These are phyloP conservation scores for Wickerhamiella azymoides DNA, from an alignment of 805 yeast species.

Conservation along the genomic window DNA sequence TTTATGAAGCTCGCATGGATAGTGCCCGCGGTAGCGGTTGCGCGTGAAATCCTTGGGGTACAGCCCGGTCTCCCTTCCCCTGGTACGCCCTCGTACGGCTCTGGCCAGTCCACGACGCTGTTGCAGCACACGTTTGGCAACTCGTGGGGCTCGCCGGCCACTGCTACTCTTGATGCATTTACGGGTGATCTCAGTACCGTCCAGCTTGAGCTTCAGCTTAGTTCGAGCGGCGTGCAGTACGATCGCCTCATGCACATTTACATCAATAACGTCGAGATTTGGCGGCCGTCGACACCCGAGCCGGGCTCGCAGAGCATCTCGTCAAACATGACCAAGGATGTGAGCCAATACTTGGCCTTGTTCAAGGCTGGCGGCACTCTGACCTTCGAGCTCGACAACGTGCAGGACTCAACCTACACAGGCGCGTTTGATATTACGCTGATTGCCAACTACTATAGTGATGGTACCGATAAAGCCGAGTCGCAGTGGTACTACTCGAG, in stretches of 20 bases:
- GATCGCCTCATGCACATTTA: constrained; percentile 32
- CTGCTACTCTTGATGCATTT: constrained; percentile 16
- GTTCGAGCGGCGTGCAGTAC: constrained; percentile 25
- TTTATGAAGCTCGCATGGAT: not conserved
- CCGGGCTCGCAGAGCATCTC: constrained; percentile 40
- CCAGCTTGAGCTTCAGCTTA: constrained; percentile 22
- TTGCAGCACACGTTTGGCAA: constrained; percentile 22
- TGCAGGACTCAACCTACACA: constrained; percentile 34
- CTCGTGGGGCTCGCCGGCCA: constrained; percentile 25
- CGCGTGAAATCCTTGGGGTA: constrained; percentile 2
- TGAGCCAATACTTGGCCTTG: constrained; percentile 39
- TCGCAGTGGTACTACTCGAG: constrained; percentile 12
- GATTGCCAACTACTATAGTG: constrained; percentile 36
- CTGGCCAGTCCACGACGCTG: constrained; percentile 12
- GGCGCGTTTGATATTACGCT: constrained; percentile 48
- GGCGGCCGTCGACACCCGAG: constrained; percentile 70
- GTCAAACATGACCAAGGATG: constrained; percentile 48
- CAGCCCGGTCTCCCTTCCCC: constrained; percentile 6
- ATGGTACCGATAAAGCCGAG: constrained; percentile 7
- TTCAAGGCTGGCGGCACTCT: constrained; percentile 32
- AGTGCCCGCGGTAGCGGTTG: not conserved
- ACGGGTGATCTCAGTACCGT: constrained; percentile 28
- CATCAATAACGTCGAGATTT: constrained; percentile 44
- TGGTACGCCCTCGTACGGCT: too few relatives aligned
- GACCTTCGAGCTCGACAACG: constrained; percentile 52